Conservation (phyloP, 2,329 filamentous ascomycete species). For the Purpureocillium lavendulum region DNA sequence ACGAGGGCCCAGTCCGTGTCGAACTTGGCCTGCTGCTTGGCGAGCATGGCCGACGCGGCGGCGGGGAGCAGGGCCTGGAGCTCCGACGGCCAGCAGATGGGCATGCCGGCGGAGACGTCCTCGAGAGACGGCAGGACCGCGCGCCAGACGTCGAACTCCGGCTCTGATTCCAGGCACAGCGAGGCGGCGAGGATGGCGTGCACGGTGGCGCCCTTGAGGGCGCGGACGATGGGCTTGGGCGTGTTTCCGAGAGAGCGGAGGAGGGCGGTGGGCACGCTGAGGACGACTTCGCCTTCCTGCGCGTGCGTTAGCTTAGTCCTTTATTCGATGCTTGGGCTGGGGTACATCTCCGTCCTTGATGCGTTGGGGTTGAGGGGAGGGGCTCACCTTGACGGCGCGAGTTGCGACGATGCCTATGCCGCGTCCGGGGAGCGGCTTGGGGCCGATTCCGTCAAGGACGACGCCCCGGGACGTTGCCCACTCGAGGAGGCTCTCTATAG, state of each 20-base stretch:
- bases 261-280: constrained; percentile 54
- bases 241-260: constrained; percentile 59
- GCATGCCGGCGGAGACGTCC: constrained; percentile 45
- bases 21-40: constrained; percentile 41
- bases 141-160: constrained; percentile 49
- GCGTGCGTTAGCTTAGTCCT: constrained; percentile 3
- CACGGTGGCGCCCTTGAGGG: constrained; percentile 46
- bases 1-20: constrained; percentile 30
- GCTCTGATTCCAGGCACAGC: constrained; percentile 44
- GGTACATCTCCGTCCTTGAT: too few species aligned
- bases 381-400: constrained; percentile 51
- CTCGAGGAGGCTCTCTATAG: constrained; percentile 44
- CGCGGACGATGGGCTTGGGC: constrained; percentile 40
- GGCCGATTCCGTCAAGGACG: constrained; percentile 56
- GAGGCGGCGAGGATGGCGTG: constrained; percentile 68
- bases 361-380: too few species aligned
- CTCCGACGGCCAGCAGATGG: constrained; percentile 35
- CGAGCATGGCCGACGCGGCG: constrained; percentile 33
- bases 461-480: constrained; percentile 64
- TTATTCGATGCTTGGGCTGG: too few species aligned
- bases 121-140: constrained; percentile 55
- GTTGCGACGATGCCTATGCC: constrained; percentile 74
- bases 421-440: constrained; percentile 59
- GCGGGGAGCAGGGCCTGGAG: constrained; percentile 37
- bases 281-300: constrained; percentile 42